Base-by-base conservation (phyloP, 192 early-diverging fungal species). In the Coemansia sp. region DNA sequence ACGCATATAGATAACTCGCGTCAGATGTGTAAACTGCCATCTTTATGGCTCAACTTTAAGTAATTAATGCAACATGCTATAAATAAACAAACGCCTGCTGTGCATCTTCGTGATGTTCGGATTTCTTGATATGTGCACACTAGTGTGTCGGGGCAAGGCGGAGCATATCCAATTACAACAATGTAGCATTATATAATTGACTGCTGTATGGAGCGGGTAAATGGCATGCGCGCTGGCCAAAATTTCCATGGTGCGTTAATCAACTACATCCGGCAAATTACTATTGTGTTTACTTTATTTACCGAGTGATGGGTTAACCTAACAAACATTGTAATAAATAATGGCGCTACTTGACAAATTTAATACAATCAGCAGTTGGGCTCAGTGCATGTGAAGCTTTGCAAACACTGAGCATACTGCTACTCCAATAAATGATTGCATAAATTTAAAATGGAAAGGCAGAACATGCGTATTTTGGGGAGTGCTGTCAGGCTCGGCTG, bases 21-120 rank as follows among this genome's bases (percentile, higher is more conserved):
- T n/a, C 15, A 5, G 40, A 44, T 44, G 40, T 44, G 40, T n/a
- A 9, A 44, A 44, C 5, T 44, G 40, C 3, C 40, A n/a, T 15
- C 40, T 44, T 12, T 44, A 15, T 44, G 40, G 40, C 15, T 44
- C 40, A n/a, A 12, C 40, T 44, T 44, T 48, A 48, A 8, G 47
- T 28, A 54, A 54, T 54, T 54, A 54, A 54, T 54, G 52, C 52
- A 28, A 28, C 12, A 14, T 11, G 52, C 14, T 31, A 54, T 54
- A 28, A 54, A 28, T 28, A 54, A 26, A 17, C 47, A 8, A 18
- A 18, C 47, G n/a, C 18, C 18, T 20, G 47, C n/a, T 18, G 17
- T 48, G 47, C 47, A 48, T 48, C 17, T 8, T 18, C 17, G 18
- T 48, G 17, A 20, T 15, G 17, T 20, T 48, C 18, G 47, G 47